Conservation (phyloP, 306 rosid genomes). For the Vigna angularis region DNA sequence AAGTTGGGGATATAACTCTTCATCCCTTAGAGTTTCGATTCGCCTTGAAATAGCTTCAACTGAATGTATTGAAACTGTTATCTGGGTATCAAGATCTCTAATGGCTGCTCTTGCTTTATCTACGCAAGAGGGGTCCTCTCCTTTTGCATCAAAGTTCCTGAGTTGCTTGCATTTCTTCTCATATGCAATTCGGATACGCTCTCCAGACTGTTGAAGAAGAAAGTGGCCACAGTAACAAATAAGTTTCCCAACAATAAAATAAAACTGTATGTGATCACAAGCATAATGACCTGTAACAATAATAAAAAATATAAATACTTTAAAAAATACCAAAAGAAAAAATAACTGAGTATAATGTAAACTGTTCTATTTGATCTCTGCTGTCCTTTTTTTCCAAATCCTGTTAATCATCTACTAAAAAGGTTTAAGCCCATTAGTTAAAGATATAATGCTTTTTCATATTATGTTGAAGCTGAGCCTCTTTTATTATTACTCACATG, state of each 20-base stretch:
- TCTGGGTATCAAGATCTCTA: constrained; percentile 79
- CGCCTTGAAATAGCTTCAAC: constrained; percentile 79
- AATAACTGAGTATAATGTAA: constrained; percentile 1
- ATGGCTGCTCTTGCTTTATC: constrained; percentile 70
- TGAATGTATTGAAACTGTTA: constrained; percentile 83
- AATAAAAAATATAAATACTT: constrained; percentile 22
- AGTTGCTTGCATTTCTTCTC: constrained; percentile 82
- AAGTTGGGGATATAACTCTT: constrained; percentile 89
- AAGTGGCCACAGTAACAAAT: constrained; percentile 31
- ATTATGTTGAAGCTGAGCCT: constrained; percentile 23
- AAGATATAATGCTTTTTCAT: constrained; percentile 19
- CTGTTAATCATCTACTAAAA: constrained; percentile 4
- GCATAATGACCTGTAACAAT: constrained; percentile 27
- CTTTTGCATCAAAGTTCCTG: constrained; percentile 75
- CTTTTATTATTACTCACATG: constrained; percentile 11
- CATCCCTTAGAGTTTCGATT: constrained; percentile 81
- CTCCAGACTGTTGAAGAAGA: constrained; percentile 73
- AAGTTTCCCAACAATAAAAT: constrained; percentile 36
- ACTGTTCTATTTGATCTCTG: constrained; percentile 1
- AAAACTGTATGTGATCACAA: constrained; percentile 36
- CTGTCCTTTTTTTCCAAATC: background rate
- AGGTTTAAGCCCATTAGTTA: constrained; percentile 21
- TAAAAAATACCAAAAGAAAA: constrained; percentile 3
- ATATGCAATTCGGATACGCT: constrained; percentile 73
- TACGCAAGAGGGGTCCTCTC: constrained; percentile 62